Conservation (phyloP, 1,139 yeast species). For the Scheffersomyces titani region DNA sequence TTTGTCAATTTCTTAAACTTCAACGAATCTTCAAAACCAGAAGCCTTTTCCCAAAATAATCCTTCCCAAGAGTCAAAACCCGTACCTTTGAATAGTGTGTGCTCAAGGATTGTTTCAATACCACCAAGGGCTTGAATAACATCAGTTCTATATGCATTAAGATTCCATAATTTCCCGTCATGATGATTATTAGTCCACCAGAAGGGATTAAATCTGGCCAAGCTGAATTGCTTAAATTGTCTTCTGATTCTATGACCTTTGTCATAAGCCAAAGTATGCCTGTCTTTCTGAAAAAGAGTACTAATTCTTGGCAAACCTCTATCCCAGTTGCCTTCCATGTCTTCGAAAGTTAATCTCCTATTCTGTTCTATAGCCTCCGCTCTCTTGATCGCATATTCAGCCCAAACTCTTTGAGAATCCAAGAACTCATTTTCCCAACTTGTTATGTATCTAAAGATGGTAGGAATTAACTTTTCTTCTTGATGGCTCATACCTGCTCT, state of each 20-base stretch:
- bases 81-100: constrained; percentile 92
- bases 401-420: constrained; percentile 97
- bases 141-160: constrained; percentile 90
- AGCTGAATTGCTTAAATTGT: constrained; percentile 72
- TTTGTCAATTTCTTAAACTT: constrained; percentile 93
- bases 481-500: constrained; percentile 89
- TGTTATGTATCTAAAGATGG: constrained; percentile 86
- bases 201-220: constrained; percentile 78
- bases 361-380: constrained; percentile 86
- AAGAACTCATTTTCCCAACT: constrained; percentile 96
- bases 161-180: constrained; percentile 95
- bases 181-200: constrained; percentile 97
- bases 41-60: constrained; percentile 94
- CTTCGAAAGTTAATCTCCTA: constrained; percentile 87
- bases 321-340: constrained; percentile 93
- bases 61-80: constrained; percentile 99
- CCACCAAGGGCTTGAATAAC: constrained; percentile 98
- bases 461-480: constrained; percentile 84
- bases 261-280: constrained; percentile 93
- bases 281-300: constrained; percentile 91
- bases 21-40: constrained; percentile 95
- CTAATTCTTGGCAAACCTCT: constrained; percentile 95
- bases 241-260: constrained; percentile 88
- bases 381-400: constrained; percentile 89
- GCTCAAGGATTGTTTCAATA: constrained; percentile 93